Evolutionary conservation across 306 rosid species (phyloP), one percentile per base, ranked within the genome.

Genomic region (Pyrus pyrifolia): DNA sequence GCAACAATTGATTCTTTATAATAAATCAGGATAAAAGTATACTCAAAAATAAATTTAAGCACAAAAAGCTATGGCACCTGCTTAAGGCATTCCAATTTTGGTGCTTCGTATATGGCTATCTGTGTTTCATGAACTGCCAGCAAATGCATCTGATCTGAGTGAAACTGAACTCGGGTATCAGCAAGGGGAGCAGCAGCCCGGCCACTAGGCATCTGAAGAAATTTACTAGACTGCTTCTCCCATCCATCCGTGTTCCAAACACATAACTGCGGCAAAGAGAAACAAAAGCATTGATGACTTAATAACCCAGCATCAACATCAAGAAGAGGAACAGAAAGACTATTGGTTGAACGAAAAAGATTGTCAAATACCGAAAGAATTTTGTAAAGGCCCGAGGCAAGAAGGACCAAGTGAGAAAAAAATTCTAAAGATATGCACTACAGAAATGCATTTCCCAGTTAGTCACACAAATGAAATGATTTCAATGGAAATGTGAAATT

Each of bases 231-330:
- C 83, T 91, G 97, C 88, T 80, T 91, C 77, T 92, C 99, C 99
- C 99, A 96, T 80, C 91, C 97, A 82, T 96, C 97, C 2, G 93
- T 89, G 89, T 84, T 91, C 99, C 99, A 96, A 80, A 96, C 96
- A 66, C 99, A 93, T 77, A 96, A 78, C 99, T 96, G 93, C 80
- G 80, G 62, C 79, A 82, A 79, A 75, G 30, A 75, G 22, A 78
- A 69, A 75, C 76, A 58, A 79, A 76, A 42, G 62, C 30, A 31
- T 58, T 62, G 12, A 27, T 11, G 19, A 69, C 44, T 52, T 62
- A 40, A 44, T 11, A 4, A 66, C 38, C 18, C n/a, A 44, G 17
- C 4, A 12, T 13, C 49, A 49, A 46, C 40, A 63, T 10, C 42
- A 30, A 8, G 42, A 13, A 52, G 21, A 57, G 44, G 31, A 49